Percentiles rank a stretch among this genome's conserved stretches.
These are phyloP conservation scores for Amesomyces nigricolor DNA, from an alignment of 2,329 filamentous ascomycete genomes.

Conservation along the genomic window DNA sequence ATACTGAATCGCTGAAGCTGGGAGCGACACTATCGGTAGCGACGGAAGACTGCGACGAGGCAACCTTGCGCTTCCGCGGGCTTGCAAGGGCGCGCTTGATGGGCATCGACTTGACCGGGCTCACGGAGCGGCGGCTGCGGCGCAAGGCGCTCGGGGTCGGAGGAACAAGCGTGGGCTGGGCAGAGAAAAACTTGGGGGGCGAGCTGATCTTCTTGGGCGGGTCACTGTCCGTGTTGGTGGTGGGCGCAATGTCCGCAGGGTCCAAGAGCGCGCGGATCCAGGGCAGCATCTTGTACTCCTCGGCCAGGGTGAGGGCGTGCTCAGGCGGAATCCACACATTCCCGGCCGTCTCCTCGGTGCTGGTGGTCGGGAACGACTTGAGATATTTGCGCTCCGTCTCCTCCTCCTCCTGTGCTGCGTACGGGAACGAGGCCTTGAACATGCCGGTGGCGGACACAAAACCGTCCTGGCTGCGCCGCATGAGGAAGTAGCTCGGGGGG, in stretches of 20 bases:
- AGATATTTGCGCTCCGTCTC: conserved; percentile 74
- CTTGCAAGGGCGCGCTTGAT: conserved; percentile 44
- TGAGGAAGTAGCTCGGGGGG: conserved; percentile 93
- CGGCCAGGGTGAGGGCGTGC: conserved; percentile 72
- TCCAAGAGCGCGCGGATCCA: conserved; percentile 95
- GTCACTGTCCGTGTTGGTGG: conserved; percentile 47
- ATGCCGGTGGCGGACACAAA: conserved; percentile 83
- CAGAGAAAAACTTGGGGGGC: conserved; percentile 66
- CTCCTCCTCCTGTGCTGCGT: conserved; percentile 66
- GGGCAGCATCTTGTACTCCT: conserved; percentile 76
- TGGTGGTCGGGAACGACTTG: conserved; percentile 75
- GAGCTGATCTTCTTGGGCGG: conserved; percentile 71
- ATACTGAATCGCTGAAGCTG: conserved; percentile 26
- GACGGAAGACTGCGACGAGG: conserved; percentile 36
- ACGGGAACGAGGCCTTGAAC: conserved; percentile 87
- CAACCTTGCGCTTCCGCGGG: conserved; percentile 48
- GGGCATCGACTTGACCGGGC: conserved; percentile 44
- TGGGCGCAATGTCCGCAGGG: conserved; percentile 67
- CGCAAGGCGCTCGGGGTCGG: conserved; percentile 43
- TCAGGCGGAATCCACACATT: conserved; percentile 93
- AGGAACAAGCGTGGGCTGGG: conserved; percentile 41
- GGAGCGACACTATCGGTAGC: conserved; percentile 31
- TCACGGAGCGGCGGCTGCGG: conserved; percentile 52
- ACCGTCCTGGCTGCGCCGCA: conserved; percentile 82
- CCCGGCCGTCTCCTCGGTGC: conserved; percentile 85